Evolutionary conservation across 257 asterid genomes (phyloP), one percentile per base, ranked within the genome.

Genomic region (Solanum appendiculatum): DNA sequence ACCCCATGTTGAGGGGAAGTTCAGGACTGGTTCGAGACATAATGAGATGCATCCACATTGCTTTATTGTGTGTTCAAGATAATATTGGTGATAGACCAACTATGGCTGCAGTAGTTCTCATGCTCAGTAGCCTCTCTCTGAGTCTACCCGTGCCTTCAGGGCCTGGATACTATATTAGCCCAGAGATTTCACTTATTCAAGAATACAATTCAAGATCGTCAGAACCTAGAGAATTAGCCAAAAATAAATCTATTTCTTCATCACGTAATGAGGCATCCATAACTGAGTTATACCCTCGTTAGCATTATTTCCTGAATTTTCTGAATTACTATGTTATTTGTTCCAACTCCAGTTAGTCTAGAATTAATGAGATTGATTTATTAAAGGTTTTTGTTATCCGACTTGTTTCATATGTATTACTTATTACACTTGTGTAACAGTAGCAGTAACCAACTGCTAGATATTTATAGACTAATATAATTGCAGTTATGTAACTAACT

Each of bases 31-130:
- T 75, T 51, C 84, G 82, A 2, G 88, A 86, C 37, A 77, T 91
- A 27, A 7, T 86, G 78, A 39, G 84, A 70, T 89, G 86, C 82
- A 87, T 89, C 14, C n/a, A n/a, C n/a, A n/a, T n/a, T n/a, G n/a
- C n/a, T n/a, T n/a, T n/a, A n/a, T n/a, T n/a, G n/a, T n/a, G n/a
- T n/a, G n/a, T n/a, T n/a, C n/a, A n/a, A n/a, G n/a, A n/a, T n/a
- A n/a, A n/a, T n/a, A n/a, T n/a, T n/a, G n/a, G n/a, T n/a, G n/a
- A n/a, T n/a, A n/a, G n/a, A n/a, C n/a, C n/a, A n/a, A n/a, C n/a
- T n/a, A n/a, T n/a, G n/a, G n/a, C n/a, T n/a, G n/a, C n/a, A n/a
- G n/a, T n/a, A n/a, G n/a, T n/a, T n/a, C n/a, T n/a, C n/a, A n/a
- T n/a, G n/a, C n/a, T n/a, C n/a, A n/a, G n/a, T n/a, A n/a, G n/a